These are phyloP conservation scores for Sugiyamaella mastotermitis DNA, from an alignment of 805 yeast species.

Conservation along the genomic window DNA sequence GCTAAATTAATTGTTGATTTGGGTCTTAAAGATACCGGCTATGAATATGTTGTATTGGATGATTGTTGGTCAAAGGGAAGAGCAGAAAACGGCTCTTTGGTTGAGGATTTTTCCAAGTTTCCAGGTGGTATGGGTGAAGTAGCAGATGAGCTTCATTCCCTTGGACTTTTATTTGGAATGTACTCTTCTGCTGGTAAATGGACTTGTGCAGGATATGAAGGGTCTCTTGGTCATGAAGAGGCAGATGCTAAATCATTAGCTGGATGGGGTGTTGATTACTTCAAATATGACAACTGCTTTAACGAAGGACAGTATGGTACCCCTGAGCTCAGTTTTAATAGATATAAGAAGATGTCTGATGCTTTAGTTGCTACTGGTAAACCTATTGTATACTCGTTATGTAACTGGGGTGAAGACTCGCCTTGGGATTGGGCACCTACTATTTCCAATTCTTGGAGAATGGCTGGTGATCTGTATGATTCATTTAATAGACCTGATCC, in stretches of 20 bases:
- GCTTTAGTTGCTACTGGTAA: constrained; percentile 29
- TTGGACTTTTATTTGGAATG: constrained; percentile 30
- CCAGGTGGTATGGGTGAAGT: constrained; percentile 27
- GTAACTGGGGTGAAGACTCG: constrained; percentile 32
- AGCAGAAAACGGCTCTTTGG: constrained; percentile 18
- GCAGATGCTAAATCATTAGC: constrained; percentile 28
- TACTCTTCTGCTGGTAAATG: constrained; percentile 31
- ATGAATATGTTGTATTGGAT: constrained; percentile 29
- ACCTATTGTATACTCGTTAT: constrained; percentile 27
- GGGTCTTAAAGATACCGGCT: constrained; percentile 27
- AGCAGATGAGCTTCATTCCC: constrained; percentile 24
- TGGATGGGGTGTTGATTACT: constrained; percentile 28
- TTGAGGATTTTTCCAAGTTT: constrained; percentile 23
- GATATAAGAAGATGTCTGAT: constrained; percentile 28
- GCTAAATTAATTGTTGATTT: constrained; percentile 22
- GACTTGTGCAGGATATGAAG: constrained; percentile 31
- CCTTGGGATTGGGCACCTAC: constrained; percentile 30
- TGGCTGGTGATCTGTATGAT: constrained; percentile 27
- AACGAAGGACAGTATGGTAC: constrained; percentile 28
- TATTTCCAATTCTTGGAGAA: constrained; percentile 29
- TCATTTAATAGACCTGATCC: constrained; percentile 20
- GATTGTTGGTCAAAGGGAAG: constrained; percentile 29
- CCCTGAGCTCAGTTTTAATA: constrained; percentile 23
- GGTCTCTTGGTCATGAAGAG: constrained; percentile 28
- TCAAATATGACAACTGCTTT: constrained; percentile 31